Evolutionary conservation across 2,329 filamentous ascomycete genomes (phyloP).

Genomic region (Aspergillus neoniger): DNA sequence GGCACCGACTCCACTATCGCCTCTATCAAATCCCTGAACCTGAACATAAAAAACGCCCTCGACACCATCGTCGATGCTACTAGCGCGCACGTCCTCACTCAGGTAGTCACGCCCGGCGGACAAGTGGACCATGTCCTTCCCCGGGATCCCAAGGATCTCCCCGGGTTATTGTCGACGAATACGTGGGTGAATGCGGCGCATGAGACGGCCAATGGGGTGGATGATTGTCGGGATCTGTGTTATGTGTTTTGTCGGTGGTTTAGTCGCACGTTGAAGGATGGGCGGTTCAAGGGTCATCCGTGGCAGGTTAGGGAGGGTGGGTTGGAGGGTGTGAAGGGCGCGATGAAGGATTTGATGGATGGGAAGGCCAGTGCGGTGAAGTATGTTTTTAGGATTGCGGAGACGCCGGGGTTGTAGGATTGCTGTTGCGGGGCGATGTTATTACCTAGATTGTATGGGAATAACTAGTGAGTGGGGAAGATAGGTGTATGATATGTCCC

Average conservation of each 20-base stretch:
- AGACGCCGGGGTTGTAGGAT: conserved; percentile 38
- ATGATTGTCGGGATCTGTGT: conserved; percentile 33
- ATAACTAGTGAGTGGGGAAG: no score
- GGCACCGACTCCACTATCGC: conserved; percentile 58
- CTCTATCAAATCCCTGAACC: conserved; percentile 33
- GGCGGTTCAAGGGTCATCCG: conserved; percentile 52
- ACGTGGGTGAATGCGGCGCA: conserved; percentile 13
- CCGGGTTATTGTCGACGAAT: conserved; percentile 8
- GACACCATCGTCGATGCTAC: conserved; percentile 11
- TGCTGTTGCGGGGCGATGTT: no score
- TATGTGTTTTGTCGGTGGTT: conserved; percentile 50
- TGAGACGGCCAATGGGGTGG: conserved; percentile 1
- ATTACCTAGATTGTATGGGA: no score
- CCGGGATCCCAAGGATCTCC: conserved; percentile 1
- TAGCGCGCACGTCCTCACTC: not conserved
- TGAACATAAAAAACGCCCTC: conserved; percentile 8
- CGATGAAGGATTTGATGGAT: conserved; percentile 56
- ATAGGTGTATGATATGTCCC: no score
- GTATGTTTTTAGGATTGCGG: conserved; percentile 55
- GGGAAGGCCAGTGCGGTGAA: conserved; percentile 66
- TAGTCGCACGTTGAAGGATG: conserved; percentile 47
- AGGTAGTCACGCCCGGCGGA: conserved; percentile 14
- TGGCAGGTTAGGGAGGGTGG: conserved; percentile 55
- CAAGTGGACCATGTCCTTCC: conserved; percentile 18
- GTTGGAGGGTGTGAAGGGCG: conserved; percentile 55